phyloP scores from a whole-genome alignment of 331 rosid species.

The Acacia pycnantha region DNA sequence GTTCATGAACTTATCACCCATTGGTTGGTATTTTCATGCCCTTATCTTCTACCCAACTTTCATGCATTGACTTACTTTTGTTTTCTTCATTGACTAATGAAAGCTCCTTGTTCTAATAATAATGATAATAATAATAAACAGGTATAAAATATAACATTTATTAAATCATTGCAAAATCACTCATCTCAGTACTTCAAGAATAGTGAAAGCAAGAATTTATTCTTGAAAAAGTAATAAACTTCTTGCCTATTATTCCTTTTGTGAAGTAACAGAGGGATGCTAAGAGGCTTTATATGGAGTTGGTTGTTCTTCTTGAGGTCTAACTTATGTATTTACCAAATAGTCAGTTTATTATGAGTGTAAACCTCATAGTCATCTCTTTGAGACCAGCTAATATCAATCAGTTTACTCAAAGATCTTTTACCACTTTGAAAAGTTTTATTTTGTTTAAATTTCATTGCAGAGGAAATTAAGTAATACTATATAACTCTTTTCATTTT shows the following conservation, averaged over 20 bases:
- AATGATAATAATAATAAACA: background rate
- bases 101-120: background rate
- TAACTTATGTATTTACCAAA: background rate
- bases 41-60: background rate
- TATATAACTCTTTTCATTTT: background rate
- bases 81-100: background rate
- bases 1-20: constrained; percentile 63
- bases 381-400: background rate
- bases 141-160: no score
- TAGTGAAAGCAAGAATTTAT: background rate
- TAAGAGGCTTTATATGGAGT: background rate
- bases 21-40: constrained; percentile 37
- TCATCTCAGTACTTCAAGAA: no score
- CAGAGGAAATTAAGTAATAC: background rate
- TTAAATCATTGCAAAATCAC: background rate
- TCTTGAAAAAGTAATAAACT: background rate
- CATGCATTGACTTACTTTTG: background rate
- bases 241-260: background rate
- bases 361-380: background rate
- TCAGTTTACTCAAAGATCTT: background rate
- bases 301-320: background rate
- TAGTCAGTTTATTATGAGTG: background rate
- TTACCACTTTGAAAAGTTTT: background rate
- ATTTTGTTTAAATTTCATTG: background rate
- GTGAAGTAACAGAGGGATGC: background rate